Base-by-base conservation (phyloP, 2,329 filamentous ascomycete genomes). In the Colletotrichum gloeosporioides region DNA sequence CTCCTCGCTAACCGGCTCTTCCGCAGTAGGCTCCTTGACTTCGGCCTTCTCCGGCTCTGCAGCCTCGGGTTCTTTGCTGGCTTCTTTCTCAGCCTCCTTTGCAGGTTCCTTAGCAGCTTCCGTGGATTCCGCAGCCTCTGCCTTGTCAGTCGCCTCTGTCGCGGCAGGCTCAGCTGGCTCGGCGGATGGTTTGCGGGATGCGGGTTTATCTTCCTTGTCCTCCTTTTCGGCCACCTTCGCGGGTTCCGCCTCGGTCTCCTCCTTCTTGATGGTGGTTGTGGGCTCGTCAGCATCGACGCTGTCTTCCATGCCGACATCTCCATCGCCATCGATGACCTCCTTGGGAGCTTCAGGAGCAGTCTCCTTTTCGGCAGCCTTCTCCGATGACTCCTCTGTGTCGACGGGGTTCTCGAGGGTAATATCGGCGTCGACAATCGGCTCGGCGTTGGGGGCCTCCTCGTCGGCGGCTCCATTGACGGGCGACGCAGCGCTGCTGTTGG, bases 301-400 rank as follows among this genome's bases (percentile, higher is more conserved):
- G 59, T 87, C 88, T 4, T 82, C 84, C 89, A 91, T 91, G 12
- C 89, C 88, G 8, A 90, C 84, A 79, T 91, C 88, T 15, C 89
- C 89, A 73, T 90, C 89, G 3, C 81, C 82, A 34, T 91, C 89
- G 6, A 86, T 81, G 39, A 84, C 85, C 6, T 80, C 72, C 22
- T 83, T 73, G 31, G 77, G 44, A 66, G 31, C 59, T 9, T 75
- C 55, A 59, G 69, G 16, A 15, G 70, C 61, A 22, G 69, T 61
- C 29, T 44, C 77, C 67, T 79, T 78, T 15, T 77, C 73, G 12
- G 65, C 25, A 10, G 36, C 59, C 31, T 49, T 36, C 66, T 75
- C 69, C 12, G 69, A 55, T 18, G 29, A 29, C 5, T 78, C 76
- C 10, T 73, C 76, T 16, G 73, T 77, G 69, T 84, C 82, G 71